Conservation (phyloP, 2,329 filamentous ascomycete genomes). For the Chrysosporium queenslandicum region DNA sequence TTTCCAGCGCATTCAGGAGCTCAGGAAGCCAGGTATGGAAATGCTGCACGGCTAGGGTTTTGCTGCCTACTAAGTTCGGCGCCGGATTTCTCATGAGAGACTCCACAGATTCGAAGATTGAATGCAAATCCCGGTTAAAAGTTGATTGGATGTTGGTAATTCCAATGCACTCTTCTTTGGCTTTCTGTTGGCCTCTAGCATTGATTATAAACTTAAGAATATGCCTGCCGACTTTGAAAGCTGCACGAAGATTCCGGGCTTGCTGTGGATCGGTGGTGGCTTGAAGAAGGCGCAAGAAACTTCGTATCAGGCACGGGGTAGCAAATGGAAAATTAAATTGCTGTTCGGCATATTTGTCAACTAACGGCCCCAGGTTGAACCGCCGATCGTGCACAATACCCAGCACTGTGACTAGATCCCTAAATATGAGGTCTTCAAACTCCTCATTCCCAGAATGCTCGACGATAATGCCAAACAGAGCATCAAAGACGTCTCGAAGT, state of each 20-base stretch:
- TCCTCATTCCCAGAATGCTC: constrained; percentile 86
- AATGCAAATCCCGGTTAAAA: constrained; percentile 74
- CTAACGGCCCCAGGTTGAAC: constrained; percentile 81
- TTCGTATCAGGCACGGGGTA: constrained; percentile 75
- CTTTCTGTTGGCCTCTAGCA: constrained; percentile 72
- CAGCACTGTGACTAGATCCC: constrained; percentile 75
- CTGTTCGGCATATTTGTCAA: constrained; percentile 81
- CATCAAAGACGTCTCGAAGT: constrained; percentile 76
- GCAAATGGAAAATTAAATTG: constrained; percentile 91
- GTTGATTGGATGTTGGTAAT: constrained; percentile 61
- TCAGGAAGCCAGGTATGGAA: constrained; percentile 98
- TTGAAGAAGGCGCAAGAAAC: constrained; percentile 71
- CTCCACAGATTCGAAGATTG: constrained; percentile 83
- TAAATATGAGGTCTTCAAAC: constrained; percentile 87
- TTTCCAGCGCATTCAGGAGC: constrained; percentile 61
- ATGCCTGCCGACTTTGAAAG: constrained; percentile 89
- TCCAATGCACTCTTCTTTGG: constrained; percentile 78
- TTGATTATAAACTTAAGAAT: constrained; percentile 92
- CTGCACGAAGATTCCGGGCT: constrained; percentile 73
- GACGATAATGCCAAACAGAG: constrained; percentile 81
- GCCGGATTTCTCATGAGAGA: constrained; percentile 78
- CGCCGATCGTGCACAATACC: constrained; percentile 89
- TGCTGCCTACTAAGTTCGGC: constrained; percentile 80
- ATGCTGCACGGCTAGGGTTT: constrained; percentile 89
- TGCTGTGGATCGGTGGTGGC: constrained; percentile 74